A percentile compares a stretch with the other conserved stretches of the same genome.
Evolutionary conservation across 2,329 filamentous ascomycete genomes (phyloP).

Genomic region (Colletotrichum filicis): DNA sequence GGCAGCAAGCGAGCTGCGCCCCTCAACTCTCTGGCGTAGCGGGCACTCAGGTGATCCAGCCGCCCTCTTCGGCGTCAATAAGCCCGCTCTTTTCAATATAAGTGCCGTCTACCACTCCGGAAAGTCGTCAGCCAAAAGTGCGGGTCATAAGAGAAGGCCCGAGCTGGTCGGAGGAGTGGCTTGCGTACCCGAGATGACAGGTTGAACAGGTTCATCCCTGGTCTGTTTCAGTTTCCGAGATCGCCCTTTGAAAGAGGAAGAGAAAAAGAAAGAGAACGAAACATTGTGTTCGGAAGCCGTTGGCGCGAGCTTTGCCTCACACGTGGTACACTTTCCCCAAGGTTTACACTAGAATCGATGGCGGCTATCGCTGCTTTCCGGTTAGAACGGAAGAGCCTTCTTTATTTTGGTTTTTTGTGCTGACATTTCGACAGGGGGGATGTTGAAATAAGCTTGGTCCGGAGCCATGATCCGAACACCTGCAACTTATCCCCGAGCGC

Average conservation of each 20-base stretch:
- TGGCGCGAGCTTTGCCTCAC: neutral
- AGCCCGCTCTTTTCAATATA: neutral
- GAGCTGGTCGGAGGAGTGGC: neutral
- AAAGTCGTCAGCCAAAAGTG: neutral
- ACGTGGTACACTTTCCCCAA: neutral
- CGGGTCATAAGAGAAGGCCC: neutral
- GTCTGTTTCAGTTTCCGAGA: neutral
- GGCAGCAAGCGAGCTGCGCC: neutral
- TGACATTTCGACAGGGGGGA: neutral
- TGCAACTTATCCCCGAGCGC: neutral
- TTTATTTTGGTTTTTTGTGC: neutral
- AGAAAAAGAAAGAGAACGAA: neutral
- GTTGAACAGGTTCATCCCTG: neutral
- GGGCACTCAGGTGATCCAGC: neutral
- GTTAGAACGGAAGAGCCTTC: neutral
- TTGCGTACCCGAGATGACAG: neutral
- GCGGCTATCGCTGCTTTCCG: neutral
- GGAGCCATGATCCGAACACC: neutral
- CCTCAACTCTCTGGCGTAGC: neutral
- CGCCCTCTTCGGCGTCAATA: neutral
- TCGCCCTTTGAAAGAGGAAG: no score
- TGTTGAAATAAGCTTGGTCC: constrained; percentile 3
- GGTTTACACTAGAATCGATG: no score
- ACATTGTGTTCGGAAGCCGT: neutral
- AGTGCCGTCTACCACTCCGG: neutral